A percentile compares a stretch with the other conserved stretches of the same genome.
These are phyloP conservation scores for Lentinula novae-zelandiae DNA, from an alignment of 1,284 basidiomycete species.

Conservation along the genomic window DNA sequence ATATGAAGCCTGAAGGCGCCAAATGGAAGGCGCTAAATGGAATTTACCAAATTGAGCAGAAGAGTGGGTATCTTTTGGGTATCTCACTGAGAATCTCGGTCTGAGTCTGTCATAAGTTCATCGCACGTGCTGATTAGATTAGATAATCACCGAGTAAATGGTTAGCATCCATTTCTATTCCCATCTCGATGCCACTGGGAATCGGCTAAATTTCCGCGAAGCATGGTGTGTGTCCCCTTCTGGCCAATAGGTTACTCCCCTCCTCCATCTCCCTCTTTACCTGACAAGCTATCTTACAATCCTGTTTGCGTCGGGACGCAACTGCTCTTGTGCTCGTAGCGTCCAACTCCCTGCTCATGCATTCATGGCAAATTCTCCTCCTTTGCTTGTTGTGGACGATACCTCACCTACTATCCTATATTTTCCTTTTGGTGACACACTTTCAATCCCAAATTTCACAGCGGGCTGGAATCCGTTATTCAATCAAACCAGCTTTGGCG, in stretches of 20 bases:
- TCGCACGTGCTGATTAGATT: slow-evolving; percentile 1
- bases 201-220: not conserved
- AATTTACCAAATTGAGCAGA: not conserved
- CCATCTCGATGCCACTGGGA: not conserved
- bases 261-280: not conserved
- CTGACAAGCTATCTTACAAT: not conserved
- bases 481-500: slow-evolving; percentile 43
- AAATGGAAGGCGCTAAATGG: not conserved
- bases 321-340: not conserved
- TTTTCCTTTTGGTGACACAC: slow-evolving; percentile 53
- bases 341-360: slow-evolving; percentile 29
- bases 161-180: not conserved
- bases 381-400: slow-evolving; percentile 54
- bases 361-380: slow-evolving; percentile 49
- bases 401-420: slow-evolving; percentile 63
- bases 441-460: slow-evolving; percentile 41
- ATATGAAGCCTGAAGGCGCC: not conserved
- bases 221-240: not conserved
- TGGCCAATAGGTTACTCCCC: not conserved
- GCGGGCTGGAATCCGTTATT: slow-evolving; percentile 68
- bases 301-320: not conserved
- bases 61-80: no score
- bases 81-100: no score
- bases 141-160: not conserved
- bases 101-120: no score